Evolutionary conservation across 495 filamentous ascomycete species (phyloP), one percentile per base, ranked within the genome.

Genomic region (Aspergillus baeticus): DNA sequence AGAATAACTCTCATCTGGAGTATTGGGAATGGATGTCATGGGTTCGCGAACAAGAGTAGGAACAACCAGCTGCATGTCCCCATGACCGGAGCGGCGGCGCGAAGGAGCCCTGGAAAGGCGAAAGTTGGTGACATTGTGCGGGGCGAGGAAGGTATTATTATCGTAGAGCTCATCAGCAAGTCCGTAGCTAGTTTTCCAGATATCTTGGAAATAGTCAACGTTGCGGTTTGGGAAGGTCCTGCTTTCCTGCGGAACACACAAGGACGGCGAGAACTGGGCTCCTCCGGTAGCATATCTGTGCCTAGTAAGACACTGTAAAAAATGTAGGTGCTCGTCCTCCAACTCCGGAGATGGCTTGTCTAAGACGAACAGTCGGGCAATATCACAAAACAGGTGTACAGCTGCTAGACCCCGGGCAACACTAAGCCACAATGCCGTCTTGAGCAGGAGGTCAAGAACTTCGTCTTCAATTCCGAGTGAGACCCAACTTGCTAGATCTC

Each of bases 331-430:
- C 0, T 48, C 31, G 2, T 44, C 44, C 10, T 48, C 55, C 6
- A 53, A 33, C 1, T 20, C 13, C 11, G 36, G 33, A 31, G 46
- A 26, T 1, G 56, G 59, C 15, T 52, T 38, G 26, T 37, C 35
- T 3, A 49, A 18, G 5, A 58, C 55, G 21, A 70, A 70, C 3
- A 58, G 42, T 10, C 61, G 55, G 10, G 49, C 55, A 14, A 63
- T 22, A 35, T 70, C 65, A 43, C 61, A 66, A 39, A 66, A 70
- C 6, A 70, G 58, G 49, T 70, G 67, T 7, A 68, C 67, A 3
- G 67, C 63, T 3, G 67, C 23, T 2, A 61, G 46, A 15, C 67
- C 67, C 36, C 67, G 55, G n/a, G 63, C 65, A 2, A 68, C 35
- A 20, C 54, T 48, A 18, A 70, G 57, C 67, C 67, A 70, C 23